These are phyloP conservation scores for Phaseolus lunatus DNA, from an alignment of 306 rosid species.

Conservation along the genomic window DNA sequence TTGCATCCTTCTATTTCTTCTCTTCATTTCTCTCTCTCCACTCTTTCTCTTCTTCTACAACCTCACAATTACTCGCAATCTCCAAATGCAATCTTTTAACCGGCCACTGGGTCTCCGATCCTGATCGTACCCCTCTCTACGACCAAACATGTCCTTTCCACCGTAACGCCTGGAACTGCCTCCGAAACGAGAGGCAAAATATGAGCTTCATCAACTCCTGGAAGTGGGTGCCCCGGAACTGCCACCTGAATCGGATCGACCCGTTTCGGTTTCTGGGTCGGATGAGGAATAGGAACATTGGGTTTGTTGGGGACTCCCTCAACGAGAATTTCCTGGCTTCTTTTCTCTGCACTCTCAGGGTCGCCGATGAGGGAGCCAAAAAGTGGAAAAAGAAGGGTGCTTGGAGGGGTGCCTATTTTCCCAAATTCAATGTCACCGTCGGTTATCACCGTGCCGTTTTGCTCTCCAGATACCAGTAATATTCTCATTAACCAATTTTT, in stretches of 20 bases:
- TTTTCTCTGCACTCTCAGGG: constrained; percentile 74
- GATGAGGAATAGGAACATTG: constrained; percentile 79
- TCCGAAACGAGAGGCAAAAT: constrained; percentile 75
- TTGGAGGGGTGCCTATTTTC: constrained; percentile 94
- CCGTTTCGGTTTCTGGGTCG: constrained; percentile 63
- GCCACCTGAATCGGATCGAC: constrained; percentile 70
- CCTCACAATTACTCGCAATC: constrained; percentile 36
- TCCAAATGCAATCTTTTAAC: constrained; percentile 61
- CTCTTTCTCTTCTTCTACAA: constrained; percentile 38
- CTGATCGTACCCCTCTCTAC: constrained; percentile 66
- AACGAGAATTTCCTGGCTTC: constrained; percentile 86
- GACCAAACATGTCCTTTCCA: constrained; percentile 86
- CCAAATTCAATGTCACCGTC: constrained; percentile 78
- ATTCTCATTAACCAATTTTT: background rate
- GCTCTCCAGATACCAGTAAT: constrained; percentile 80
- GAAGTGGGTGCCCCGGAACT: constrained; percentile 76
- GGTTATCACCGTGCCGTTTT: constrained; percentile 91
- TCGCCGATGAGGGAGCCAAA: constrained; percentile 72
- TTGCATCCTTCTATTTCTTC: constrained; percentile 56
- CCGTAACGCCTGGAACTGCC: constrained; percentile 91
- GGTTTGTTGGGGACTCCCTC: constrained; percentile 85
- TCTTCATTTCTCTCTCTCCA: constrained; percentile 56
- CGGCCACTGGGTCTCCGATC: constrained; percentile 74
- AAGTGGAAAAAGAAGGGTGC: constrained; percentile 92
- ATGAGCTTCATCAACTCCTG: constrained; percentile 74